Evolutionary conservation across 2,329 filamentous ascomycete genomes (phyloP).

Genomic region (Fusarium sp.): DNA sequence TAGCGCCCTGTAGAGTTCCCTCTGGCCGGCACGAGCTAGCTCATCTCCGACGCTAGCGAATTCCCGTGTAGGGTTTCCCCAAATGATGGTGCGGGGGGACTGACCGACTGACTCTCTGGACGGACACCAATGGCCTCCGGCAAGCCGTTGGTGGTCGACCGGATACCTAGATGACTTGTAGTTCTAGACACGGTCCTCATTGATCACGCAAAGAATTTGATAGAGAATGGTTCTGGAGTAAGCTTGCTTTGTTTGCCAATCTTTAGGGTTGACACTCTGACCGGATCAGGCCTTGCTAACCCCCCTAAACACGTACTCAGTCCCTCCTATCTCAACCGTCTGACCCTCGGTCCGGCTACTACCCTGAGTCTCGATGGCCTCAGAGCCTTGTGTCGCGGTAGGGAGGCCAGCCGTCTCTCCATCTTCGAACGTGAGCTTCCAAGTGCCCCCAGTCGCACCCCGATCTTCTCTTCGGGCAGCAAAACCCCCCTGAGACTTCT

Average conservation of each 20-base stretch:
- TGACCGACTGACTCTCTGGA: neutral
- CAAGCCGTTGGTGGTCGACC: neutral
- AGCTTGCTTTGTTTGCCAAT: neutral
- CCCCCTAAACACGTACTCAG: neutral
- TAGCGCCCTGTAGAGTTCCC: neutral
- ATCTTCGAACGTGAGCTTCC: constrained; percentile 3
- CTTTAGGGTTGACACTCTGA: neutral
- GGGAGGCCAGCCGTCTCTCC: neutral
- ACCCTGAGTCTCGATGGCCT: neutral
- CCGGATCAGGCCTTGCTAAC: neutral
- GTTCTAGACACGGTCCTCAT: neutral
- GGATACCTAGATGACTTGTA: neutral
- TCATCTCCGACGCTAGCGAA: constrained; percentile 6
- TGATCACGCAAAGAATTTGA: neutral
- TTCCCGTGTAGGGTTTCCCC: neutral
- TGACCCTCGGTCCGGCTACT: neutral
- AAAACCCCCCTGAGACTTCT: constrained; percentile 7
- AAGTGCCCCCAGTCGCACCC: neutral
- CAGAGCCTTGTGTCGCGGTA: neutral
- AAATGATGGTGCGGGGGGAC: neutral
- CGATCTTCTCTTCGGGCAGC: constrained; percentile 2
- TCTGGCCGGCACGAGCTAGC: neutral
- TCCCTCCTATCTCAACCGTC: neutral
- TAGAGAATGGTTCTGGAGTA: neutral
- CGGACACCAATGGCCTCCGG: neutral